phyloP scores from a whole-genome alignment of 179 eudicot species.

The Beta lomatogona region DNA sequence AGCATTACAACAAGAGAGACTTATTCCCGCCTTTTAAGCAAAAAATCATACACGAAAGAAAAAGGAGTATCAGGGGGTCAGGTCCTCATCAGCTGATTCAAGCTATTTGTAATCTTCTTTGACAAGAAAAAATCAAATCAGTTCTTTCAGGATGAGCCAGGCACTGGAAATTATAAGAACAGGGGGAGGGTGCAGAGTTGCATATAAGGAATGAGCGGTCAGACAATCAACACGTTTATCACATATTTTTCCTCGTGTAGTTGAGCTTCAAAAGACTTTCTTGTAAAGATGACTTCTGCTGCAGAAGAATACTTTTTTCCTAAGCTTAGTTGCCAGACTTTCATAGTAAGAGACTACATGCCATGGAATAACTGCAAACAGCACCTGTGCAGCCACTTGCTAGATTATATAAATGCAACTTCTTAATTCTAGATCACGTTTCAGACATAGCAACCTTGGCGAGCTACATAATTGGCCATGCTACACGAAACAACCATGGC shows the following conservation, averaged over 20 bases:
- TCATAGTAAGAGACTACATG: background rate
- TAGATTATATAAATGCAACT: background rate
- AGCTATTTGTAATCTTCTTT: background rate
- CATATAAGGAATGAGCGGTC: background rate
- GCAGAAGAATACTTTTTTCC: background rate
- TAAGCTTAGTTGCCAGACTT: background rate
- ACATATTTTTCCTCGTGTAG: background rate
- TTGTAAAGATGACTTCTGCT: background rate
- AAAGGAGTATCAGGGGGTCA: background rate
- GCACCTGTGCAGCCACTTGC: background rate
- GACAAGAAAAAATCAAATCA: background rate
- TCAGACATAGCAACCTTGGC: background rate
- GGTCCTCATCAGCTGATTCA: background rate
- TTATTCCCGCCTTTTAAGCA: background rate
- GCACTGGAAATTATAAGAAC: background rate
- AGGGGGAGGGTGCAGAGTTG: background rate
- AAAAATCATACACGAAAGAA: background rate
- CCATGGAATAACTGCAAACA: background rate
- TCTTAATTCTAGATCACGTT: background rate
- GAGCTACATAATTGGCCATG: background rate
- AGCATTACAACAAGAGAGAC: background rate
- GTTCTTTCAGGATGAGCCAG: background rate
- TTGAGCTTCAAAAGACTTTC: background rate
- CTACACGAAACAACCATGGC: background rate
- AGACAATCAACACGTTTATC: background rate